Percentiles rank a stretch among this genome's conserved stretches.
These are phyloP conservation scores for Avicennia marina DNA, from an alignment of 257 asterid species.

Conservation along the genomic window DNA sequence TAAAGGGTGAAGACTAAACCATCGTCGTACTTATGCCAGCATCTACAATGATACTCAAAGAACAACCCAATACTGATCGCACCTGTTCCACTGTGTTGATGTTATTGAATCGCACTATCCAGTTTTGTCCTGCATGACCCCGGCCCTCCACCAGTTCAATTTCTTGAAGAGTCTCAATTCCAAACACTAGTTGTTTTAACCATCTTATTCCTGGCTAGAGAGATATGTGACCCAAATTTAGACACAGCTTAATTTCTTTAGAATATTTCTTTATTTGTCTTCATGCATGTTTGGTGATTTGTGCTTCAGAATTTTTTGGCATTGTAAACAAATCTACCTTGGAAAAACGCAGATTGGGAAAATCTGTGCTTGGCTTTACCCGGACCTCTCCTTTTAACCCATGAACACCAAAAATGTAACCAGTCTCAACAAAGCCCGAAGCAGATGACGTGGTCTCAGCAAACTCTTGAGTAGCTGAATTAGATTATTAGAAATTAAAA, in stretches of 20 bases:
- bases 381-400: constrained; percentile 92
- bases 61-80: constrained; percentile 11
- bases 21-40: constrained; percentile 6
- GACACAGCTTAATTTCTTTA: not conserved
- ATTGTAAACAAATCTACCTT: constrained; percentile 44
- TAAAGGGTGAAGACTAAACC: constrained; percentile 14
- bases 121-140: constrained; percentile 78
- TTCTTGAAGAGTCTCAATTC: constrained; percentile 69
- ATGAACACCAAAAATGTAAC: constrained; percentile 76
- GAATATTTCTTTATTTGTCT: not conserved
- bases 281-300: too few species aligned
- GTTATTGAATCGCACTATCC: constrained; percentile 68
- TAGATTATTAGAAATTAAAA: constrained; percentile 16
- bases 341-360: constrained; percentile 89
- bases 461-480: constrained; percentile 52
- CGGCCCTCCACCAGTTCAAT: constrained; percentile 83
- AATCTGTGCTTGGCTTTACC: constrained; percentile 71
- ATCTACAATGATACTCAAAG: constrained; percentile 6
- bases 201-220: constrained; percentile 91
- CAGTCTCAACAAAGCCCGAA: constrained; percentile 61
- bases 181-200: constrained; percentile 74
- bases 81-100: constrained; percentile 81
- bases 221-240: constrained; percentile 20
- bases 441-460: constrained; percentile 43
- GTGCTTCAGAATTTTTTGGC: not conserved